Percentiles rank a stretch among this genome's conserved stretches.
phyloP scores from a whole-genome alignment of 108 stramenopile genomes.

The Pelagomonas calceolata region DNA sequence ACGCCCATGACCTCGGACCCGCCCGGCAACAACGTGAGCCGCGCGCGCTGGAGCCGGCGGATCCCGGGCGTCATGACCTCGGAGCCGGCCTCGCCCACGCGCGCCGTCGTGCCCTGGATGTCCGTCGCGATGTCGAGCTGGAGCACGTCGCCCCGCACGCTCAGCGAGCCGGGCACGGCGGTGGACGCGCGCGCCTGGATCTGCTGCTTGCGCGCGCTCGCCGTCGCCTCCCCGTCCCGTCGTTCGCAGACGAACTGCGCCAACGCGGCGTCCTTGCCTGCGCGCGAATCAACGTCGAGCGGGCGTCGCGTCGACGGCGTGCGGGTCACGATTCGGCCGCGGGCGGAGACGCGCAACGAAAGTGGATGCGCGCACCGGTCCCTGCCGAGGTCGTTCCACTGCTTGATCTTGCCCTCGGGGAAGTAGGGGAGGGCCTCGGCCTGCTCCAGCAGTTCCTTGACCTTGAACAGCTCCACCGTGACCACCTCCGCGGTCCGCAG shows the following conservation, averaged over 20 bases:
- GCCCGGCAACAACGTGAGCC: background rate
- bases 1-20: background rate
- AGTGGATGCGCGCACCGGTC: no score
- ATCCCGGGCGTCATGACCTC: background rate
- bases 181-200: background rate
- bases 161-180: no score
- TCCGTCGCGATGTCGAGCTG: background rate
- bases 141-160: no score
- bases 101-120: background rate
- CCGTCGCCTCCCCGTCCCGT: background rate
- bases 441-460: background rate
- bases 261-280: no score
- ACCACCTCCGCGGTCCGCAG: background rate
- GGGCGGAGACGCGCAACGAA: no score
- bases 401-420: background rate
- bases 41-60: background rate
- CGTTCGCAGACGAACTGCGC: background rate
- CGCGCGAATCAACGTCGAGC: no score
- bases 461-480: background rate
- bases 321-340: no score
- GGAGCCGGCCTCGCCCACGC: background rate
- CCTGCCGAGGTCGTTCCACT: conserved; percentile 1
- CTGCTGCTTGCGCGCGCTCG: background rate
- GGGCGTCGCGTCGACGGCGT: no score
- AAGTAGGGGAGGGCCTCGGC: background rate